Percentiles rank a stretch among this genome's conserved stretches.
Conservation (phyloP, 192 early-diverging fungal species). For the Rhizophlyctis rosea region DNA sequence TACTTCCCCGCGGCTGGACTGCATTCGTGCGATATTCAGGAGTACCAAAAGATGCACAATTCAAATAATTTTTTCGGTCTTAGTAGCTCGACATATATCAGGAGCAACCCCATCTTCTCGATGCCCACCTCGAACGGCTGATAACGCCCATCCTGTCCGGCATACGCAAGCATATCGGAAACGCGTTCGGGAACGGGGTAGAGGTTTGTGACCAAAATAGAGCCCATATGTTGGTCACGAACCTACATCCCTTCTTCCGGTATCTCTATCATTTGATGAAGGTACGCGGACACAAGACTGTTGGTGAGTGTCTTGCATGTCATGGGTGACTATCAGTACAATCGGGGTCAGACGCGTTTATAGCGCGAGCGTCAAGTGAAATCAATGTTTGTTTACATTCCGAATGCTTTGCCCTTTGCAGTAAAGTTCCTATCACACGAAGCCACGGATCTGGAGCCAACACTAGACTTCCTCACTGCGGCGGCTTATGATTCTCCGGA, state of each 20-base stretch:
- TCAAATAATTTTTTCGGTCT: too few species aligned
- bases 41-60: too few species aligned
- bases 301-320: conserved; percentile 54
- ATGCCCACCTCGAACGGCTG: conserved; percentile 68
- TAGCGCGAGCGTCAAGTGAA: too few species aligned
- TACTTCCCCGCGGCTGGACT: too few species aligned
- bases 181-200: background rate
- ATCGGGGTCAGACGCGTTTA: background rate
- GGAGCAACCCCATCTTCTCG: conserved; percentile 74
- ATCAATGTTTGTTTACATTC: too few species aligned
- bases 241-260: conserved; percentile 35
- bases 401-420: too few species aligned
- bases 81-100: conserved; percentile 62
- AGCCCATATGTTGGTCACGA: background rate
- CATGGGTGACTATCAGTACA: background rate
- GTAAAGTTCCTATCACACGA: conserved; percentile 90
- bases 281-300: conserved; percentile 85
- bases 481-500: background rate
- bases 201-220: background rate
- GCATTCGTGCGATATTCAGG: too few species aligned
- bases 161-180: conserved; percentile 3
- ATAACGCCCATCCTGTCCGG: conserved; percentile 52
- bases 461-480: conserved; percentile 57
- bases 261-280: conserved; percentile 77
- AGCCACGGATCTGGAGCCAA: conserved; percentile 83